Base-by-base conservation (phyloP, 495 filamentous ascomycete species). In the Tuber aestivum region DNA sequence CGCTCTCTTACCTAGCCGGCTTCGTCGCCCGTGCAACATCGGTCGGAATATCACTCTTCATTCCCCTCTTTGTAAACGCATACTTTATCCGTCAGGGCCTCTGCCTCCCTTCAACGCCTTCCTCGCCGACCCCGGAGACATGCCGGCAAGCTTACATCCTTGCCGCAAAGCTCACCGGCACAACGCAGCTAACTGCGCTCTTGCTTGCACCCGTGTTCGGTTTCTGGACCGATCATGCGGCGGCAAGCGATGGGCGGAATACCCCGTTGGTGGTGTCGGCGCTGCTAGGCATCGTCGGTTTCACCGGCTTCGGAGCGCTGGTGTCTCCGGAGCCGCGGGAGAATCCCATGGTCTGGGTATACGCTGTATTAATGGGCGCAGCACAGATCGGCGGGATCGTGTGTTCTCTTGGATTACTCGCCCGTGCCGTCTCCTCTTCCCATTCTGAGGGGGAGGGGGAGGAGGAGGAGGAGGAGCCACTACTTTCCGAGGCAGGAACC, bases 1-100 rank as follows among this genome's bases (percentile, higher is more conserved):
- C 90, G 56, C 87, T 98, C 0, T 93, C 92, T 27, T 99, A 98
- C 80, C 85, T 97, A 0, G 95, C 94, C 74, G 95, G 95, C 23
- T 97, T 99, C 78, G 95, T 98, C 1, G 95, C 96, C 7, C 90
- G 95, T 71, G 93, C 95, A 18, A 97, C 93, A n/a, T 97, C 94
- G 0, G 95, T 99, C 65, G 94, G 91, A 18, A 97, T 98, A 73
- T 95, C 93, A 1, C 86, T 97, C 14, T 99, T 97, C 85, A 91
- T 99, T 71, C 96, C 95, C 8, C 87, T 99, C 7, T 95, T 90
- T 77, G 89, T 97, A 75, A 97, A 99, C 81, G 87, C 91, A 56
- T 97, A 93, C 83, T 99, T 95, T 84, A 91, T 93, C 70, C 84
- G 83, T n/a, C 90, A 91, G 70, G 94, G 93, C 10, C 89, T 91